These are phyloP conservation scores for Botrytis fabae DNA, from an alignment of 2,329 filamentous ascomycete species.

Conservation along the genomic window DNA sequence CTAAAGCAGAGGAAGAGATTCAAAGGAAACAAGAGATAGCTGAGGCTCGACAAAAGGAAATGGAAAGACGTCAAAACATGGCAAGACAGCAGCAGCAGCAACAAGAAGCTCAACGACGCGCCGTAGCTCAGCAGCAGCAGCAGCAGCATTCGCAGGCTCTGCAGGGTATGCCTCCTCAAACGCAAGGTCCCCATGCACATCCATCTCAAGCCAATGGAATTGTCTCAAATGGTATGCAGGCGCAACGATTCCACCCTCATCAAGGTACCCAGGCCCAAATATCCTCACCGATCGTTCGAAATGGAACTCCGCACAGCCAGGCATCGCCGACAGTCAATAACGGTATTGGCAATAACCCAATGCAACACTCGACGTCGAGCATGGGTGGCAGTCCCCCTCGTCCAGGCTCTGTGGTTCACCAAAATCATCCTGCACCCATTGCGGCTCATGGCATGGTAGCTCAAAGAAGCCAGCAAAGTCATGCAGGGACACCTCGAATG, in stretches of 20 bases:
- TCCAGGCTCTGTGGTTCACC: constrained; percentile 64
- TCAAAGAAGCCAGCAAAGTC: constrained; percentile 66
- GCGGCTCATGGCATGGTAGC: constrained; percentile 64
- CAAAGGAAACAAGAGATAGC: constrained; percentile 44
- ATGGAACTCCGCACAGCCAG: constrained; percentile 63
- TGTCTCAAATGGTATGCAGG: constrained; percentile 44
- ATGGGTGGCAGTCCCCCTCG: constrained; percentile 68
- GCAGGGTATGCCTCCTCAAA: constrained; percentile 24
- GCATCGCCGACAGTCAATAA: constrained; percentile 64
- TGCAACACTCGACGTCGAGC: constrained; percentile 66
- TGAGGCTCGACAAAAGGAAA: constrained; percentile 39
- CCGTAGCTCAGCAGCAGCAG: constrained; percentile 44
- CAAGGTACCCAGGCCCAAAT: constrained; percentile 60
- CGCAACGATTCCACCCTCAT: constrained; percentile 45
- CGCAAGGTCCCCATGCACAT: constrained; percentile 48
- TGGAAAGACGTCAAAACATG: constrained; percentile 32
- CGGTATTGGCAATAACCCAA: constrained; percentile 48
- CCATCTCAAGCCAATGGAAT: constrained; percentile 45
- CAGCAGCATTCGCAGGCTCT: constrained; percentile 37
- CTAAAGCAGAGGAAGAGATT: constrained; percentile 49
- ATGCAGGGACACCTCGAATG: constrained; percentile 64
- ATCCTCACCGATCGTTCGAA: constrained; percentile 66
- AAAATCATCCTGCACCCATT: constrained; percentile 51
- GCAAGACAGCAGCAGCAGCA: constrained; percentile 39
- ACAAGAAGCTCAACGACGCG: constrained; percentile 40